phyloP scores from a whole-genome alignment of 2,329 filamentous ascomycete genomes.

The Aureobasidium sp. region DNA sequence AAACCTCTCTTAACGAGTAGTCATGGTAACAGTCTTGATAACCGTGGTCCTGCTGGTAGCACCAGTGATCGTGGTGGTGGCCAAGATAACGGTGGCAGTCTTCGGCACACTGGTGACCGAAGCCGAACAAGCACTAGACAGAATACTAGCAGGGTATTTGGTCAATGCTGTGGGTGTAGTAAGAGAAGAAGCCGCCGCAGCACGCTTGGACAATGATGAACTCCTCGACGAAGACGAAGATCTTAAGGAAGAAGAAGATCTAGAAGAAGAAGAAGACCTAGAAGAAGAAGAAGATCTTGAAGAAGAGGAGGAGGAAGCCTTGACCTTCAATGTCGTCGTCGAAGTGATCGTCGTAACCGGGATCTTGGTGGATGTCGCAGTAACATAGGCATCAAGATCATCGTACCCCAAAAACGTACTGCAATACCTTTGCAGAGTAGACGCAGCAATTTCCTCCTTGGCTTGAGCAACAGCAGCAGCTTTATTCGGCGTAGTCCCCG shows the following conservation, averaged over 20 bases:
- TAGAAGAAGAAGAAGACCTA: background rate
- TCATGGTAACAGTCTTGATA: constrained; percentile 13
- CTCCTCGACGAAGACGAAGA: no score
- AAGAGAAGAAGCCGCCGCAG: background rate
- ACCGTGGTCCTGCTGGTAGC: constrained; percentile 16
- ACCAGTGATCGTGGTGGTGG: constrained; percentile 11
- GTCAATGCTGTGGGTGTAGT: constrained; percentile 13
- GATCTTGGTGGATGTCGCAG: background rate
- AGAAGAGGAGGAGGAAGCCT: background rate
- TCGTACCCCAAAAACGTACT: background rate
- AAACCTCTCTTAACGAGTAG: background rate
- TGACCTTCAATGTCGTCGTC: background rate
- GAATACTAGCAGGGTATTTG: constrained; percentile 12
- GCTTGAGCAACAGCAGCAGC: constrained; percentile 16
- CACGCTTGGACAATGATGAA: background rate
- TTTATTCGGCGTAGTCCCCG: background rate
- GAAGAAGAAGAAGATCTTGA: background rate
- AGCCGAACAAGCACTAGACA: constrained; percentile 15
- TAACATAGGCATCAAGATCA: background rate
- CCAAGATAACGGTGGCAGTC: constrained; percentile 5
- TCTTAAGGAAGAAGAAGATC: background rate
- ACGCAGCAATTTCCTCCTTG: constrained; percentile 6
- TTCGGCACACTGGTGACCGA: constrained; percentile 3
- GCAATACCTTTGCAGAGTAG: background rate
- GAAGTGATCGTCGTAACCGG: background rate